phyloP scores from a whole-genome alignment of 768 basidiomycete species.

The Exidia glandulosa region DNA sequence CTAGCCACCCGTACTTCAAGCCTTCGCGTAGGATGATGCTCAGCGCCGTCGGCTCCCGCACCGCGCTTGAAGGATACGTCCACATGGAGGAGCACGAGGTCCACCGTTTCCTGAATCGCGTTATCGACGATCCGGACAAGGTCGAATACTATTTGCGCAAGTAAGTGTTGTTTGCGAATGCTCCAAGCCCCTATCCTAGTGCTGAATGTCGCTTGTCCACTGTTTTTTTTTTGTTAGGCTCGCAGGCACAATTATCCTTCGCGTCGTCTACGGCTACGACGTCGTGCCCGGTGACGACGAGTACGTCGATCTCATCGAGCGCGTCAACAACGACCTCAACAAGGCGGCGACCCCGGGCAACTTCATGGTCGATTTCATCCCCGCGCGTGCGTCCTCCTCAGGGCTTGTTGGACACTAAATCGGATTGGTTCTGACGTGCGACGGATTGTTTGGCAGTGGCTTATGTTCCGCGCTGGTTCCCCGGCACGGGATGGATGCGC shows the following conservation, averaged over 20 bases:
- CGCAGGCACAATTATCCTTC: conserved; percentile 6
- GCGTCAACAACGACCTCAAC: background rate
- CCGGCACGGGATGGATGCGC: background rate
- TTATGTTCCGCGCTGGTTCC: conserved; percentile 9
- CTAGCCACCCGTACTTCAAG: background rate
- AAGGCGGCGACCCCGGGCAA: background rate
- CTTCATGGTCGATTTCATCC: conserved; percentile 3
- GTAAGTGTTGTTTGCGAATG: background rate
- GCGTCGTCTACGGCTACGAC: conserved; percentile 7
- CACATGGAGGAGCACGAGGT: background rate
- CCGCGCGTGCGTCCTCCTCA: background rate
- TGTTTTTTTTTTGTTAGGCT: background rate
- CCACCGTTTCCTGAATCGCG: background rate
- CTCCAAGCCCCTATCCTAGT: background rate
- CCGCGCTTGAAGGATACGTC: background rate
- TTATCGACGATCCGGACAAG: background rate
- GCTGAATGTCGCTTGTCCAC: background rate
- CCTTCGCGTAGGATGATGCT: background rate
- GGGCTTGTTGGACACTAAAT: background rate
- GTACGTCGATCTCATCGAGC: background rate
- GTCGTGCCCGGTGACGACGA: conserved; percentile 4
- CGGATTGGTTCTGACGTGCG: background rate
- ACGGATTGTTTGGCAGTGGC: background rate
- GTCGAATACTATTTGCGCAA: background rate
- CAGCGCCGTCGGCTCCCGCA: background rate